These are phyloP conservation scores for Trichoderma simmonsii DNA, from an alignment of 2,329 filamentous ascomycete genomes.

Conservation along the genomic window DNA sequence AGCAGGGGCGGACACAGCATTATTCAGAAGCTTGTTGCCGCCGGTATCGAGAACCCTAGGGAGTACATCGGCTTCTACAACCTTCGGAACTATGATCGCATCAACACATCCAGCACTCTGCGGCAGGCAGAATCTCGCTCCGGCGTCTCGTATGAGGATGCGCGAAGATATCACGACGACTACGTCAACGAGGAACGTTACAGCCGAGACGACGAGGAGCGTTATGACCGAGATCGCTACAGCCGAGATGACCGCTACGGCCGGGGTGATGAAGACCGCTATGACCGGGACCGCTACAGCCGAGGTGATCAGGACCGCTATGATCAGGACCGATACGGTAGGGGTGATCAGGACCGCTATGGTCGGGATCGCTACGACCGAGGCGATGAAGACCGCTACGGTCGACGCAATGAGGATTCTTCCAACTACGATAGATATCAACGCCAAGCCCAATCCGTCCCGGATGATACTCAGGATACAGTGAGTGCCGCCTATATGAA, in stretches of 20 bases:
- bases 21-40: conserved; percentile 65
- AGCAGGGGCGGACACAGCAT: conserved; percentile 74
- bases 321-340: background rate
- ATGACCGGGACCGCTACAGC: background rate
- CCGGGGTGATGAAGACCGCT: background rate
- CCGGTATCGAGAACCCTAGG: conserved; percentile 65
- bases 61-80: conserved; percentile 84
- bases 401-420: conserved; percentile 24
- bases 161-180: conserved; percentile 61
- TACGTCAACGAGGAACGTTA: conserved; percentile 48
- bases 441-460: conserved; percentile 56
- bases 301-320: background rate
- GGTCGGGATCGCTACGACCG: background rate
- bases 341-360: background rate
- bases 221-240: background rate
- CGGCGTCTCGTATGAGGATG: conserved; percentile 66
- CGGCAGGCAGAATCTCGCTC: conserved; percentile 56
- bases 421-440: conserved; percentile 58
- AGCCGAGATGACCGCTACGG: background rate
- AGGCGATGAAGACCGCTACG: conserved; percentile 32
- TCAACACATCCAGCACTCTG: conserved; percentile 68
- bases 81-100: conserved; percentile 77
- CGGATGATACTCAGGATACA: conserved; percentile 65
- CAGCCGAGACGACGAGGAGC: conserved; percentile 26
- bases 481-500: conserved; percentile 83